Base-by-base conservation (phyloP, 176 grass and related monocot species). In the Eleusine indica region DNA sequence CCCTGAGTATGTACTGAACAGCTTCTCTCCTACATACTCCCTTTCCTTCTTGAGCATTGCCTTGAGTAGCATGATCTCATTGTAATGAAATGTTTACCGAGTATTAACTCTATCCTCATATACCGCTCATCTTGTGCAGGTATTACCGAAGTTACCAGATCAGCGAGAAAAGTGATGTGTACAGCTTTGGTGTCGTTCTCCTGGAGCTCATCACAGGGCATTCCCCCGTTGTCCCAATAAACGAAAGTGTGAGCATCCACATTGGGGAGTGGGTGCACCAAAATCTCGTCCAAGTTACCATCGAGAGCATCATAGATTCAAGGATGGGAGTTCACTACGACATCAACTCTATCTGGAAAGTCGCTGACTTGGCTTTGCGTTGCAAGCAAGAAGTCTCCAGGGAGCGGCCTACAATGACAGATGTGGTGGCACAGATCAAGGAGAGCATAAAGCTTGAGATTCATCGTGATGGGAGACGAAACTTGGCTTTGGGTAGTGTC, bases 211-310 rank as follows among this genome's bases (percentile, higher is more conserved):
- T 47, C 44, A 47, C 44, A 47, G 44, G 44, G 1, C 44, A 47
- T 47, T 22, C 87, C 46, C 87, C 70, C 0, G 22, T 88, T 3
- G 41, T 88, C 29, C 76, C 82, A 0, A 42, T 88, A 37, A 57
- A 72, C 6, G 81, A 84, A 15, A 80, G 81, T 4, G 10, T 69
- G 75, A 74, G 40, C 70, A 49, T 88, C 41, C 81, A 88, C 49
- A 19, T 88, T 39, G 81, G 81, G 11, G 81, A 88, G 87, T 84
- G 81, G 81, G 87, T 84, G 60, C 76, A 80, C 21, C 81, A 84
- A 14, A 84, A 46, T 58, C 81, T 88, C 0, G 48, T 61, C 39
- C 58, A 60, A 4, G 61, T 75, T 17, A 49, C 14, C 74, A 60
- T 84, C 4, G 75, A 84, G 68, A 49, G 75, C 81, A 68, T 88